Conservation (phyloP, 331 rosid species). For the Malus hybrid region DNA sequence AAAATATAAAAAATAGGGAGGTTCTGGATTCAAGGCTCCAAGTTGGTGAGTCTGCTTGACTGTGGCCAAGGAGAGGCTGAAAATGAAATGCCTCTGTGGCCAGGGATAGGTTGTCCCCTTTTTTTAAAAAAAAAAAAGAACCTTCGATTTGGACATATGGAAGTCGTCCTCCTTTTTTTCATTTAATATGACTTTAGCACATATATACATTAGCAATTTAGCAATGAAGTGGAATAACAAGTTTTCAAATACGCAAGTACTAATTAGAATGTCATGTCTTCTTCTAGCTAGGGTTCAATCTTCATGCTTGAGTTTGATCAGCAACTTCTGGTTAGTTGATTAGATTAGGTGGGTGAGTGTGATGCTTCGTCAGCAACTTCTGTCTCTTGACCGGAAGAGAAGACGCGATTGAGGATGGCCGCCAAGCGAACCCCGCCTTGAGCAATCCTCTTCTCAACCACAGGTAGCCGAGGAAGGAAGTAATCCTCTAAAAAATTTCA, state of each 20-base stretch:
- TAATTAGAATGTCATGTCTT: not conserved
- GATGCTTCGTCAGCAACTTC: not conserved
- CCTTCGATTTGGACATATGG: no score
- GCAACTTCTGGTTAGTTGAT: not conserved
- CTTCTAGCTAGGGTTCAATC: no score
- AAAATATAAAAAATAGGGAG: no score
- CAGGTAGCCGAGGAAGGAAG: slow-evolving; percentile 73
- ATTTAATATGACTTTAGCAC: no score
- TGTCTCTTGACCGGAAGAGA: slow-evolving; percentile 9
- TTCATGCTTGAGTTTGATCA: not conserved
- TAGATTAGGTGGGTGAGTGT: slow-evolving; percentile 1
- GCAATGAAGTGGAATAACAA: not conserved
- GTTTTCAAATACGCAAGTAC: not conserved
- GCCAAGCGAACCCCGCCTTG: slow-evolving; percentile 91
- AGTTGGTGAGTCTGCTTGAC: no score
- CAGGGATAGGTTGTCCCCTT: no score
- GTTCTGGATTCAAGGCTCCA: no score
- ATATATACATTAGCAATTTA: not conserved
- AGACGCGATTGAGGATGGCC: slow-evolving; percentile 60
- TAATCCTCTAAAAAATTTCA: slow-evolving; percentile 43
- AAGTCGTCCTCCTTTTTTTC: no score
- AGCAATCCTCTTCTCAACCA: slow-evolving; percentile 71
- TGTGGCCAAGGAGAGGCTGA: no score
- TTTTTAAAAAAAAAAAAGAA: no score
- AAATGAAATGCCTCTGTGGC: no score